Percentiles rank a stretch among this genome's conserved stretches.
Conservation (phyloP, 2,329 filamentous ascomycete genomes). For the Aspergillus chevalieri region DNA sequence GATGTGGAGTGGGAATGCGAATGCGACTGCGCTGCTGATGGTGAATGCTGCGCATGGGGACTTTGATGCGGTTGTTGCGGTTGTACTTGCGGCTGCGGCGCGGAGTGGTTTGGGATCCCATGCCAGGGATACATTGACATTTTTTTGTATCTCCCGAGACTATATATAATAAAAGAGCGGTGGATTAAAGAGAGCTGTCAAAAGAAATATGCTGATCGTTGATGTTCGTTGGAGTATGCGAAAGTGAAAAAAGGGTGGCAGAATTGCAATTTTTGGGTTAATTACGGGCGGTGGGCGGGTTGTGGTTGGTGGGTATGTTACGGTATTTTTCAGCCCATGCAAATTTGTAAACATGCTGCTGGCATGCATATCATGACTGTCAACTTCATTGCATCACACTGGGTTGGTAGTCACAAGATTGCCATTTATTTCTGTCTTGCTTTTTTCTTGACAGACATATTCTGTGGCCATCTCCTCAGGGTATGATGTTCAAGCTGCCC, state of each 20-base stretch:
- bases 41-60: no score
- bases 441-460: no score
- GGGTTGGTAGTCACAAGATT: no score
- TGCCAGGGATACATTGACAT: constrained; percentile 15
- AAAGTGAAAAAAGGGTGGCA: not conserved
- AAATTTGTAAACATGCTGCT: no score
- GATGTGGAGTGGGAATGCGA: no score
- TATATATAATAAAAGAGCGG: not conserved
- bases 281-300: not conserved
- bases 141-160: not conserved
- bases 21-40: no score
- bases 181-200: not conserved
- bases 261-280: constrained; percentile 1
- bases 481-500: no score
- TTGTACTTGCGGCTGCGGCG: not conserved
- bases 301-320: constrained; percentile 16
- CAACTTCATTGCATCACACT: no score
- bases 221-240: not conserved
- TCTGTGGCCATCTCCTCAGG: no score
- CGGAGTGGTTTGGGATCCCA: constrained; percentile 5
- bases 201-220: not conserved
- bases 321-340: constrained; percentile 14
- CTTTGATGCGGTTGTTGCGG: not conserved
- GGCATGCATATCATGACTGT: no score
- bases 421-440: no score